Evolutionary conservation across 2,329 filamentous ascomycete genomes (phyloP).

Genomic region (Penicillium sp.): DNA sequence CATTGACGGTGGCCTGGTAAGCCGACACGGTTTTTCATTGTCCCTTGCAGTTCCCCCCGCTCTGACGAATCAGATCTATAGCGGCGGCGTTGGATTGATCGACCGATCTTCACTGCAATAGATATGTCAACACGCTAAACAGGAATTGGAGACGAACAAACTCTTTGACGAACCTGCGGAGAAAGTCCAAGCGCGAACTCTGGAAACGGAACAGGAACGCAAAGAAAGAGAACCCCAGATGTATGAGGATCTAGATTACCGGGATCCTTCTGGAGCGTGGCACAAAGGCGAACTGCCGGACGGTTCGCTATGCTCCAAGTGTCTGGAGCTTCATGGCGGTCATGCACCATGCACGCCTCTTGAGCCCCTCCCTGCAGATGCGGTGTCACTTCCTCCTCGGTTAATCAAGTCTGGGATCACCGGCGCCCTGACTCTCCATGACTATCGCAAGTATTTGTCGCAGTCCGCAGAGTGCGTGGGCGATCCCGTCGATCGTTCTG

Average conservation of each 20-base stretch:
- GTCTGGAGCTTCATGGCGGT: constrained; percentile 17
- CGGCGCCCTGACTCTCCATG: constrained; percentile 36
- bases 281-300: constrained; percentile 20
- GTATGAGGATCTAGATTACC: constrained; percentile 12
- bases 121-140: constrained; percentile 29
- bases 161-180: constrained; percentile 3
- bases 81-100: constrained; percentile 15
- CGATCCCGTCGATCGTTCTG: constrained; percentile 30
- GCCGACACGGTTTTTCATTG: constrained; percentile 4
- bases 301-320: constrained; percentile 20
- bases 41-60: constrained; percentile 19
- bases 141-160: constrained; percentile 14
- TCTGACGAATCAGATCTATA: constrained; percentile 23
- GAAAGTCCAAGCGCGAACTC: constrained; percentile 1
- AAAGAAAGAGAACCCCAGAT: constrained; percentile 6
- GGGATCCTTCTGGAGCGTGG: constrained; percentile 15
- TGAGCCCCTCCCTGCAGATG: constrained; percentile 21
- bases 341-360: constrained; percentile 23
- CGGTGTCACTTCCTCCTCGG: constrained; percentile 23
- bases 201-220: not conserved
- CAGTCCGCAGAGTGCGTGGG: constrained; percentile 26
- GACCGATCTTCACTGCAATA: constrained; percentile 15
- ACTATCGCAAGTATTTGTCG: constrained; percentile 41
- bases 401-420: constrained; percentile 23
- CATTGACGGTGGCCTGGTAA: constrained; percentile 17